Base-by-base conservation (phyloP, 2,329 filamentous ascomycete species). In the Talaromyces verruculosus region DNA sequence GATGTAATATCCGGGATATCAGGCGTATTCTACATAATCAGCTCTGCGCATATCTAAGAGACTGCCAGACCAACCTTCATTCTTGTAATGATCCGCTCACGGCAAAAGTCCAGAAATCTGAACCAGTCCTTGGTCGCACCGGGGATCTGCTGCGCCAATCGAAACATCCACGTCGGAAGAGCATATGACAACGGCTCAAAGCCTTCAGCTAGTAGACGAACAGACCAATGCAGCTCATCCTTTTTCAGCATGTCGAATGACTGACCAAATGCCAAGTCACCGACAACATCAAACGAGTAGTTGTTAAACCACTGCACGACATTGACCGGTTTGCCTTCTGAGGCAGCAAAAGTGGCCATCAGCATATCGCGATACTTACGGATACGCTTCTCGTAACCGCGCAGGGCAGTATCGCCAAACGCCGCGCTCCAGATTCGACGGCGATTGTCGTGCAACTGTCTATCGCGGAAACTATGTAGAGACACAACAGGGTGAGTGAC, bases 231-330 rank as follows among this genome's bases (percentile, higher is more conserved):
- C 33, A 62, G 17, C 30, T 51, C 39, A 28, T 65, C 63, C 19
- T 64, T 61, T 35, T 62, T 57, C 28, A 67, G 51, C 66, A 67
- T 67, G 51, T 67, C 62, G 35, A 67, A 67, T 0, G 80, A 71
- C 61, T 77, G 73, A 4, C 78, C 80, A 69, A 83, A 83, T 0
- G 79, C 79, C 37, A 84, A 71, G 8, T 75, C 74, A 4, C 80
- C 79, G 77, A 83, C 82, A 28, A 81, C 74, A 69, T 83, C 81
- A 70, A 81, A 83, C 22, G 71, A 75, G 69, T 78, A 83, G 39
- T 79, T 75, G 30, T 76, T 78, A 67, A 81, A 79, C 69, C 76
- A 80, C 57, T 79, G 74, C 1, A 75, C 70, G 37, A 81, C 71
- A 57, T 81, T 73, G 10, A 84, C 67, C 68, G 59, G 72, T 69